These are phyloP conservation scores for Alnus rubra DNA, from an alignment of 306 rosid genomes.

Conservation along the genomic window DNA sequence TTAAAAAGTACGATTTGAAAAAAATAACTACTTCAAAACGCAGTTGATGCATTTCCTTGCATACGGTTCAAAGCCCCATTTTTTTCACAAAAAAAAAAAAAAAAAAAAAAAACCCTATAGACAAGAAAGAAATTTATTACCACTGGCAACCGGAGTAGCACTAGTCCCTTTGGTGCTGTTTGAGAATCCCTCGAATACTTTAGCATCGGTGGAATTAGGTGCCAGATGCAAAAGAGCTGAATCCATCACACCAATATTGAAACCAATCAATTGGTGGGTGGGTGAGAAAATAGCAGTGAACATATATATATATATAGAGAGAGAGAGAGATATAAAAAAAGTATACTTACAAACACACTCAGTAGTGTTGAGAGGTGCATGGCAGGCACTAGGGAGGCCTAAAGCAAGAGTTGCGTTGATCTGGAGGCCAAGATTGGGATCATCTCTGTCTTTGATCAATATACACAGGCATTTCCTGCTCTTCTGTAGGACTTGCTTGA, in stretches of 20 bases:
- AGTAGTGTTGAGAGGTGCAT: constrained; percentile 48
- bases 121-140: constrained; percentile 23
- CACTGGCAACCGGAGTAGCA: constrained; percentile 28
- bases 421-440: constrained; percentile 67
- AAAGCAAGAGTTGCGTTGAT: constrained; percentile 65
- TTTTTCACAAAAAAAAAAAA: no score
- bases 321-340: no score
- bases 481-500: constrained; percentile 48
- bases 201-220: constrained; percentile 60
- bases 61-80: no score
- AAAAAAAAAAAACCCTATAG: not conserved
- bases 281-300: not conserved
- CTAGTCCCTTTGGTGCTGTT: constrained; percentile 11
- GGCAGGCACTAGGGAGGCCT: constrained; percentile 53
- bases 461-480: constrained; percentile 70
- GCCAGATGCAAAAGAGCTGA: constrained; percentile 71
- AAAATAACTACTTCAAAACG: no score
- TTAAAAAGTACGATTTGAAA: no score
- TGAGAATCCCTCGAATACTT: constrained; percentile 46
- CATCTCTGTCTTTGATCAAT: constrained; percentile 64
- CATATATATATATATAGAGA: no score
- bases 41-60: no score
- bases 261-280: not conserved
- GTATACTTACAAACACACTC: constrained; percentile 53
- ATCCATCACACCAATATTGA: constrained; percentile 9